These are phyloP conservation scores for Nyssa sinensis DNA, from an alignment of 148 eudicot genomes.

Conservation along the genomic window DNA sequence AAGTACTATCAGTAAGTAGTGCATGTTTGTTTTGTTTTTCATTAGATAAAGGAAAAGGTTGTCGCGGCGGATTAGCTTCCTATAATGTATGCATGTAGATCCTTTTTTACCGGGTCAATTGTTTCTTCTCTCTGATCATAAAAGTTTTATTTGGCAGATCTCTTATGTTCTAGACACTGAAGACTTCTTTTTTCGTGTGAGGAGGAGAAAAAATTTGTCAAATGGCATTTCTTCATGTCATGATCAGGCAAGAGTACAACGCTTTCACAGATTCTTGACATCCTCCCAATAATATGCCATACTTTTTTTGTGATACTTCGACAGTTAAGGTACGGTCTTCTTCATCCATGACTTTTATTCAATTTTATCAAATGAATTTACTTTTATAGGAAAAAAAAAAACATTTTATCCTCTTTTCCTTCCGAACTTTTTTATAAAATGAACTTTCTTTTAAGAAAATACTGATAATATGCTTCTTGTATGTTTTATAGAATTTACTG, in stretches of 20 bases:
- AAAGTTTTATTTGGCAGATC: constrained; percentile 43
- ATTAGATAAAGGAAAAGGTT: too few relatives aligned
- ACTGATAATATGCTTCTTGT: neutral
- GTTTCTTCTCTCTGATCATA: constrained; percentile 5
- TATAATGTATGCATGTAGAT: neutral
- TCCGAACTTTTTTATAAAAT: neutral
- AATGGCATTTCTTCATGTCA: constrained; percentile 20
- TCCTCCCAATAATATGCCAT: constrained; percentile 18
- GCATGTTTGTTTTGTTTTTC: neutral
- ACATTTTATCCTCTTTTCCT: neutral
- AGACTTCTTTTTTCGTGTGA: constrained; percentile 57
- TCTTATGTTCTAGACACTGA: constrained; percentile 87
- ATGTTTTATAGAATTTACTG: neutral
- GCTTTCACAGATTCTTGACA: constrained; percentile 49
- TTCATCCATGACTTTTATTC: too few relatives aligned
- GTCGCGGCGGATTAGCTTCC: neutral
- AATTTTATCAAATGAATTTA: too few relatives aligned
- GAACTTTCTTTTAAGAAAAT: too few relatives aligned
- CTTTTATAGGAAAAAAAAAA: too few relatives aligned
- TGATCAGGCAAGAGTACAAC: constrained; percentile 35
- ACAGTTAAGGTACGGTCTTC: constrained; percentile 8
- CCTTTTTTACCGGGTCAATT: too few relatives aligned
- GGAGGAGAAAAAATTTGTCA: constrained; percentile 32
- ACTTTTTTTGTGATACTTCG: neutral
- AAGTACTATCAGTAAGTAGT: neutral